phyloP scores from a whole-genome alignment of 352 stramenopile species.

The Phytophthora uliginosa region DNA sequence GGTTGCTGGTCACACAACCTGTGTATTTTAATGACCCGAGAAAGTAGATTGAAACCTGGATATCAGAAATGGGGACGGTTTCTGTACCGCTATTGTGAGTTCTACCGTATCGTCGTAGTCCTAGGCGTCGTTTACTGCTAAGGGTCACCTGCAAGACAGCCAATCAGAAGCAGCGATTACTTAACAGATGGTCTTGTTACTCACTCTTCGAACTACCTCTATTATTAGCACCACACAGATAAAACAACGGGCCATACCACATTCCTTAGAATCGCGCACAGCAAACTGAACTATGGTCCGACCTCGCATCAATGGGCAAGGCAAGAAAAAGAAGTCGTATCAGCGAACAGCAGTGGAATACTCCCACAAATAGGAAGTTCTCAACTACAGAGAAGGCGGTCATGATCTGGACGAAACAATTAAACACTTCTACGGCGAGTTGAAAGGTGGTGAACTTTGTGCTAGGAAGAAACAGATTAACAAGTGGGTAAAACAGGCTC shows the following conservation, averaged over 20 bases:
- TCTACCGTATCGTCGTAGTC: slow-evolving; percentile 3
- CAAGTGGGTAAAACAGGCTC: neutral
- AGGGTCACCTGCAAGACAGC: neutral
- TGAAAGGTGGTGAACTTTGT: neutral
- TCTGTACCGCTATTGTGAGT: too few species aligned
- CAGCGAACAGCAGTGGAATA: neutral
- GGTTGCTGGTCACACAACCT: too few species aligned
- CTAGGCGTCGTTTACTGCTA: neutral
- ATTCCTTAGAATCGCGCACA: neutral
- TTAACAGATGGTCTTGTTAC: slow-evolving; percentile 2
- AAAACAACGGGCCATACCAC: neutral
- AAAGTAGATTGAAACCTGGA: too few species aligned
- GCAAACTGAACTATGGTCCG: neutral
- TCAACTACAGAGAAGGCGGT: neutral
- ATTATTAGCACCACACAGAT: slow-evolving; percentile 5
- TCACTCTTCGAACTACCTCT: neutral
- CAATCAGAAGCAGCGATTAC: neutral
- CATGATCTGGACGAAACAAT: neutral
- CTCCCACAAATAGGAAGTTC: neutral
- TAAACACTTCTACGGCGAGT: neutral
- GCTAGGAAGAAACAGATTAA: neutral
- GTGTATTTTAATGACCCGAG: too few species aligned
- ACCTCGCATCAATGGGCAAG: slow-evolving; percentile 5
- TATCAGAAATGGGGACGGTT: too few species aligned
- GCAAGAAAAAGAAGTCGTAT: slow-evolving; percentile 1